These are phyloP conservation scores for Kwoniella mangroviensis DNA, from an alignment of 768 basidiomycete species.

Conservation along the genomic window DNA sequence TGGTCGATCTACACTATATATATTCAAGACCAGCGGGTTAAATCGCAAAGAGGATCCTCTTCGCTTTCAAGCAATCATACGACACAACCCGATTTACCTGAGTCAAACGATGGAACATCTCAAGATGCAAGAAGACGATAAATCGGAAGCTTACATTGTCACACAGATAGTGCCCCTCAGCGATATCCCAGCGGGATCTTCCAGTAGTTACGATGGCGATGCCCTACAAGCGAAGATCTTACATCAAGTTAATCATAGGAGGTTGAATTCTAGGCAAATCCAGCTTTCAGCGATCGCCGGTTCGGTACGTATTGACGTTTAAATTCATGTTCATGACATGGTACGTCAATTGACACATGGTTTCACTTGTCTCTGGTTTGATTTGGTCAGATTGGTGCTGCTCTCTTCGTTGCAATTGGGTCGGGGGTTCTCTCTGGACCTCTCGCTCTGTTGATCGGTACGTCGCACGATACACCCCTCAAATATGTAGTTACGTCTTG, in stretches of 20 bases:
- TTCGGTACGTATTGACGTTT: neutral
- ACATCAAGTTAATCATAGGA: constrained; percentile 20
- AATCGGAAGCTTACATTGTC: constrained; percentile 10
- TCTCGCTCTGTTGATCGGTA: constrained; percentile 18
- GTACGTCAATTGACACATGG: no score
- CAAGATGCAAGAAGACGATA: constrained; percentile 9
- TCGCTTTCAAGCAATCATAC: neutral
- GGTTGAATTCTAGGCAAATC: constrained; percentile 26
- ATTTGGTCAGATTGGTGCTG: constrained; percentile 2
- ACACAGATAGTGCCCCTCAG: neutral
- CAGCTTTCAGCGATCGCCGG: constrained; percentile 29
- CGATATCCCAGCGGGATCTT: neutral
- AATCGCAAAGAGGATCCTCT: neutral
- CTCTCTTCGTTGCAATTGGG: constrained; percentile 29
- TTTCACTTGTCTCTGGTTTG: no score
- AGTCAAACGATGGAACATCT: neutral
- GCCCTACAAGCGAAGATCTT: constrained; percentile 1
- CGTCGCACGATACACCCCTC: neutral
- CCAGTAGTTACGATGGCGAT: constrained; percentile 6
- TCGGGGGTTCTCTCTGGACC: constrained; percentile 22
- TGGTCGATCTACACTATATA: neutral
- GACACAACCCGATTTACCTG: neutral
- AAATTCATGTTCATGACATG: no score
- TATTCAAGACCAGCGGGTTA: neutral
- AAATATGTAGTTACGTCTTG: no score